Base-by-base conservation (phyloP, 495 filamentous ascomycete species). In the Elasticomyces elasticus region DNA sequence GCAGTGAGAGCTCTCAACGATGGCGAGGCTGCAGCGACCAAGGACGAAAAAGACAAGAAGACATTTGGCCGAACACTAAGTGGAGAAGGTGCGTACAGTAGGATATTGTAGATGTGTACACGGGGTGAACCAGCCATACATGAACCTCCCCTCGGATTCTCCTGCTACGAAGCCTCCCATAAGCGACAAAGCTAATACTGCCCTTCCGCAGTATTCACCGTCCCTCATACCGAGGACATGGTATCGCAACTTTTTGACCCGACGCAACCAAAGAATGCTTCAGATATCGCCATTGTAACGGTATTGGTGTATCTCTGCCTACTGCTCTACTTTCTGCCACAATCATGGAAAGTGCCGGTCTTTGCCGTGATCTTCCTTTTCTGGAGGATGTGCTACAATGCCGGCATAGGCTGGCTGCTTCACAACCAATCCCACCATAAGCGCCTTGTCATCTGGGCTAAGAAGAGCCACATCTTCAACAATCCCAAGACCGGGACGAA, bases 161-260 rank as follows among this genome's bases (percentile, higher is more conserved):
- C n/a, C n/a, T 52, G 17, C 26, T 17, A 7, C 31, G 10, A 7
- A 24, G 10, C n/a, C 19, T 24, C 30, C 48, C 48, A 51, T 5
- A 51, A 38, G 48, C 48, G 28, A 37, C 28, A 37, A 51, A 51
- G 52, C 56, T 59, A 27, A 59, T 55, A 26, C 23, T 49, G 22
- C 27, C 28, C 2, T 43, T 40, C 22, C 48, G 48, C 60, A 98
- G 92, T 92, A 49, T 98, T 98, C 69, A 86, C 87, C 30, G 92
- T 98, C 20, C 94, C 92, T 42, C 84, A 88, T 58, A 98, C 92
- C 40, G 88, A 95, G 75, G 92, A 98, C 70, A 97, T 97, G 91
- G 92, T 98, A 62, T 94, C 92, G 49, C 92, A 95, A 68, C 78
- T 98, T 19, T 78, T 98, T 56, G 94, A 91, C 51, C 92, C 92